Conservation (phyloP, 2,329 filamentous ascomycete species). For the Blastomyces emzantsi region DNA sequence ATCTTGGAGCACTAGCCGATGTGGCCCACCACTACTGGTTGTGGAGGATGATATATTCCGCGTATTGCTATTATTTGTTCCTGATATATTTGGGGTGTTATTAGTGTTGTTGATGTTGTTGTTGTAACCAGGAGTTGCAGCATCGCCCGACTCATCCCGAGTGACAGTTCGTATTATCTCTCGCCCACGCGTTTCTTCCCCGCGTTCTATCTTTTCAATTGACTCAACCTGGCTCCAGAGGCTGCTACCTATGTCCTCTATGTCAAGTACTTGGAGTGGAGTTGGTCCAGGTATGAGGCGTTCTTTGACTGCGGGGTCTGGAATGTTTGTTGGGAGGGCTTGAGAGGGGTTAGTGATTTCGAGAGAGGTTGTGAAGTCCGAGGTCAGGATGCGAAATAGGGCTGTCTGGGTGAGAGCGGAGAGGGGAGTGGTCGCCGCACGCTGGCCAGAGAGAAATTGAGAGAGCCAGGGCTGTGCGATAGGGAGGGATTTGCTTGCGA, state of each 20-base stretch:
- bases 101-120: slow-evolving; percentile 3
- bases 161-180: slow-evolving; percentile 69
- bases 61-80: slow-evolving; percentile 15
- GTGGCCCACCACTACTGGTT: slow-evolving; percentile 46
- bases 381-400: slow-evolving; percentile 66
- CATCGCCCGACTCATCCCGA: slow-evolving; percentile 37
- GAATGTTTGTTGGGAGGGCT: slow-evolving; percentile 50
- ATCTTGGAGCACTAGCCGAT: slow-evolving; percentile 79
- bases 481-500: slow-evolving; percentile 44
- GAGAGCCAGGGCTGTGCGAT: slow-evolving; percentile 56
- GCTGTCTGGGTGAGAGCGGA: slow-evolving; percentile 69
- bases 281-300: slow-evolving; percentile 52
- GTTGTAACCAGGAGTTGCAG: slow-evolving; percentile 4
- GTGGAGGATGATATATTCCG: slow-evolving; percentile 11
- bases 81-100: slow-evolving; percentile 10
- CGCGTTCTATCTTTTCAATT: slow-evolving; percentile 45
- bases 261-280: slow-evolving; percentile 71
- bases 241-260: slow-evolving; percentile 72
- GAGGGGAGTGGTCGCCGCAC: slow-evolving; percentile 48
- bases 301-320: slow-evolving; percentile 47
- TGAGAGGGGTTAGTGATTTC: slow-evolving; percentile 23
- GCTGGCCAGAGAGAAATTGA: slow-evolving; percentile 50
- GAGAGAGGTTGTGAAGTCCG: slow-evolving; percentile 61
- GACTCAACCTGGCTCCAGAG: slow-evolving; percentile 83
- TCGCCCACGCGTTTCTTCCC: slow-evolving; percentile 52